Evolutionary conservation across 345 rosid genomes (phyloP), one percentile per base, ranked within the genome.

Genomic region (Melaleuca quinquenervia): DNA sequence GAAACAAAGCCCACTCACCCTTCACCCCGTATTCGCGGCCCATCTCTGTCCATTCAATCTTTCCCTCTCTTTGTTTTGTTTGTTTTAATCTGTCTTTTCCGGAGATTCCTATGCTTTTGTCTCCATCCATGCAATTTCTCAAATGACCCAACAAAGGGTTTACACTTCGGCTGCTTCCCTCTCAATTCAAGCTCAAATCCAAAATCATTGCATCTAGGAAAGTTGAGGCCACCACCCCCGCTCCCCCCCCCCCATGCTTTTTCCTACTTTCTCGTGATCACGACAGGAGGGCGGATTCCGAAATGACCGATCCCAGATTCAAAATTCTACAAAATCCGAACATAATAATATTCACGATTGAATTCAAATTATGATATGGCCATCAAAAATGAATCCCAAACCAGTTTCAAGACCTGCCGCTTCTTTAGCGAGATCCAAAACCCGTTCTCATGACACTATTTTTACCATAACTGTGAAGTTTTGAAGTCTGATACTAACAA

Each of bases 291-390:
- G 3, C 80, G 48, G 48, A 16, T 70, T 36, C 8, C 7, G 45
- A 70, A 9, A 20, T 10, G 80, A 16, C 24, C 56, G 44, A 20
- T 36, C 8, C 5, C 70, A 5, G 20, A 4, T 64, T 29, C 45
- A 3, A 32, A 32, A 29, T 3, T 3, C 44, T 15, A 29, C 10
- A 20, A 53, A 22, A 53, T 3, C 55, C 24, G 7, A 8, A 29
- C 1, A 29, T 15, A 29, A 8, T 29, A 2, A 15, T 16, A 13
- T 8, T 64, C 0, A 0, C 0, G 1, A 6, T 7, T 8, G 44
- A 29, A 14, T 58, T 64, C 8, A 22, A 64, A 64, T 14, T 16
- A 7, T 7, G 76, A 64, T 3, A 29, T 44, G 41, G 4, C 3
- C 3, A 0, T 16, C 0, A 5, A 29, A 62, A 62, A 41, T 41